Conservation (phyloP, 78 protist genomes). For the Dictyostelium brefeldianum region DNA sequence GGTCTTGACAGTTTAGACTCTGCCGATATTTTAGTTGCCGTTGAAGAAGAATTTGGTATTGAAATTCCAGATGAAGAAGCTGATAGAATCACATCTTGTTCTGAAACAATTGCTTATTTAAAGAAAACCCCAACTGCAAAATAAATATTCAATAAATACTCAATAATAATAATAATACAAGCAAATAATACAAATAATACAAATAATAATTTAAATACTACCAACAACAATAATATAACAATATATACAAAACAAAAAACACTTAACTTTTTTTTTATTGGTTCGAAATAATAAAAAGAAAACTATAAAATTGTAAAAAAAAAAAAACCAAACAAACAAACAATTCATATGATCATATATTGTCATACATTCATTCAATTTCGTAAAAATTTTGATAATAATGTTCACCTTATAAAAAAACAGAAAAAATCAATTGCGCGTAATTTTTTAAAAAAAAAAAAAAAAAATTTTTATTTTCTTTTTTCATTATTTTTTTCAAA, state of each 20-base stretch:
- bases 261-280: neutral
- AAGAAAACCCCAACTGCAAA: slow-evolving; percentile 91
- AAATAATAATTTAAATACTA: neutral
- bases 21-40: slow-evolving; percentile 90
- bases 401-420: too few species aligned
- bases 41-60: slow-evolving; percentile 95
- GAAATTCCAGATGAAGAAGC: slow-evolving; percentile 96
- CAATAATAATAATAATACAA: neutral
- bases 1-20: slow-evolving; percentile 95
- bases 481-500: neutral
- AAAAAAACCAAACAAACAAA: too few species aligned
- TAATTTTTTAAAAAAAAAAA: too few species aligned
- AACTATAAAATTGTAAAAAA: too few species aligned
- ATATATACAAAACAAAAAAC: neutral
- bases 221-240: neutral
- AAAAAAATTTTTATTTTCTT: neutral
- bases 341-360: too few species aligned
- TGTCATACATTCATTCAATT: too few species aligned
- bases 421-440: neutral
- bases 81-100: slow-evolving; percentile 83
- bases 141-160: slow-evolving; percentile 72
- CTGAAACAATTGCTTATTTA: slow-evolving; percentile 88
- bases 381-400: too few species aligned
- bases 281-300: too few species aligned
- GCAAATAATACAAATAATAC: neutral